Percentiles rank a stretch among this genome's conserved stretches.
phyloP scores from a whole-genome alignment of 768 basidiomycete genomes.

The Strobilomyces dryophilus region DNA sequence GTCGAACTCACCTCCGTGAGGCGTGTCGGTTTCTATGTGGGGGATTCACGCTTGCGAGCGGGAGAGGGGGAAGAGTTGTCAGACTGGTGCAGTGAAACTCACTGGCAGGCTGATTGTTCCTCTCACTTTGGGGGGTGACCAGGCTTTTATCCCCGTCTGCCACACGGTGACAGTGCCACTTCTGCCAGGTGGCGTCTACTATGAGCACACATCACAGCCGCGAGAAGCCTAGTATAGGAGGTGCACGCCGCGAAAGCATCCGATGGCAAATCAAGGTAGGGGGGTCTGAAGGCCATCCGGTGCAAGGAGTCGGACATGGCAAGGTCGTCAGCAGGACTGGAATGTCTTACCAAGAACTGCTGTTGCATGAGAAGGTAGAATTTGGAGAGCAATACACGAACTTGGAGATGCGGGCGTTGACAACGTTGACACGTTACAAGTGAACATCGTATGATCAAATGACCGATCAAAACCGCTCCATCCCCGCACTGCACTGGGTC shows the following conservation, averaged over 20 bases:
- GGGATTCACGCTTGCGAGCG: neutral
- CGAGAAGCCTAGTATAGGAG: slow-evolving; percentile 16
- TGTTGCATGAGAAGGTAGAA: neutral
- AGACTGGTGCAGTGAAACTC: slow-evolving; percentile 9
- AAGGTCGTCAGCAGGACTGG: neutral
- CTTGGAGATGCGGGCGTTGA: too few relatives aligned
- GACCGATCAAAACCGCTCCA: slow-evolving; percentile 13
- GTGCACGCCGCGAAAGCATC: slow-evolving; percentile 2
- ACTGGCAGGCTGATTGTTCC: slow-evolving; percentile 5
- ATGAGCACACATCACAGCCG: slow-evolving; percentile 21
- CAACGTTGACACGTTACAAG: neutral
- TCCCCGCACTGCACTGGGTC: slow-evolving; percentile 4
- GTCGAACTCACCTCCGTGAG: neutral
- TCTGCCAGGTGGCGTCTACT: slow-evolving; percentile 22
- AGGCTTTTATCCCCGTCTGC: slow-evolving; percentile 22
- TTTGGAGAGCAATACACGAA: neutral
- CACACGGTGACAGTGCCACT: slow-evolving; percentile 25
- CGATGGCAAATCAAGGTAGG: slow-evolving; percentile 8
- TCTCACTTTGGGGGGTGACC: neutral
- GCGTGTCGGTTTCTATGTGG: neutral
- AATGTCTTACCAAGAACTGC: neutral
- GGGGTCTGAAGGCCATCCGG: neutral
- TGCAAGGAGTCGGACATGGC: neutral
- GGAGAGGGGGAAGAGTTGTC: neutral
- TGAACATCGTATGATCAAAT: slow-evolving; percentile 11